Conservation (phyloP, 1,139 yeast genomes). For the Yamadazyma mexicana region DNA sequence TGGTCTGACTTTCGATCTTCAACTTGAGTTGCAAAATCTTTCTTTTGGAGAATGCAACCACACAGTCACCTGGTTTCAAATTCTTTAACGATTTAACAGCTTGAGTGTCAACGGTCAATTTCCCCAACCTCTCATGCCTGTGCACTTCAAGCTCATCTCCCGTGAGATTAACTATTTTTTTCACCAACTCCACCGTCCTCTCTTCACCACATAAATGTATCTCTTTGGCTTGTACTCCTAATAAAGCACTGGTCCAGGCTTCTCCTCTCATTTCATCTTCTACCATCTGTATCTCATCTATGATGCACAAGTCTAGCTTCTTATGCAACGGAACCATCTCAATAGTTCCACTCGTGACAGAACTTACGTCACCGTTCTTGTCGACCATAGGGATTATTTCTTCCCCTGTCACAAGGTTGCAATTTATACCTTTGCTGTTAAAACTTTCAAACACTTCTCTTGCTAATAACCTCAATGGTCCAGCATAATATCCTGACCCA, state of each 20-base stretch:
- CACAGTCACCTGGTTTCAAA: constrained; percentile 76
- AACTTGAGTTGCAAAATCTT: constrained; percentile 66
- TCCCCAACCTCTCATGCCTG: constrained; percentile 73
- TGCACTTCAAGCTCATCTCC: constrained; percentile 79
- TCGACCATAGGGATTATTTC: constrained; percentile 77
- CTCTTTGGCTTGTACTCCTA: constrained; percentile 85
- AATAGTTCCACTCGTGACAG: constrained; percentile 82
- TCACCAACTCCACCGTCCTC: constrained; percentile 68
- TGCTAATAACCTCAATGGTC: constrained; percentile 87
- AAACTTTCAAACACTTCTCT: constrained; percentile 87
- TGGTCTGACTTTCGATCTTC: constrained; percentile 59
- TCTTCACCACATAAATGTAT: constrained; percentile 93
- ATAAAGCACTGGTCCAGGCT: constrained; percentile 91
- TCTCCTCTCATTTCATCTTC: constrained; percentile 78
- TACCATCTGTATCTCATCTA: constrained; percentile 97
- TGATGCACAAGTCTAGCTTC: constrained; percentile 80
- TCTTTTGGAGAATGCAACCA: constrained; percentile 81
- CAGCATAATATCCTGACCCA: constrained; percentile 88
- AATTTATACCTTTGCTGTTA: constrained; percentile 60
- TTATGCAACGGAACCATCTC: constrained; percentile 81
- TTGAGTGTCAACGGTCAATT: constrained; percentile 54
- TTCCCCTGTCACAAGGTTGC: constrained; percentile 92
- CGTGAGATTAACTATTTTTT: constrained; percentile 58
- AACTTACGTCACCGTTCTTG: constrained; percentile 67
- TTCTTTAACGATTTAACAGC: constrained; percentile 31